Evolutionary conservation across 768 basidiomycete species (phyloP).

Genomic region (Suillus hirtellus): DNA sequence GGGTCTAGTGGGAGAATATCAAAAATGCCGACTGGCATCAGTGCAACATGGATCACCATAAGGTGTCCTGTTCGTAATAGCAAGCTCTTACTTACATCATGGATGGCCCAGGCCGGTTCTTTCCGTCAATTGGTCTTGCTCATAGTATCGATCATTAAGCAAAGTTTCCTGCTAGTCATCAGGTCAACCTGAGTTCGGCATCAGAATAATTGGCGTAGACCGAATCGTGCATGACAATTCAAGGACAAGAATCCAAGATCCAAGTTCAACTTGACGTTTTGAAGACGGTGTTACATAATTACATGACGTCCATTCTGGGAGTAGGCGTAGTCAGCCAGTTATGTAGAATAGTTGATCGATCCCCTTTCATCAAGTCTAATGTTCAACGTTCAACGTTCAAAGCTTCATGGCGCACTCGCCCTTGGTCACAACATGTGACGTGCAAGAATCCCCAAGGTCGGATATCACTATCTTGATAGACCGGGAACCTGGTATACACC

Average conservation of each 20-base stretch:
- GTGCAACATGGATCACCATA: too few relatives aligned
- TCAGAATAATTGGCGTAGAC: not conserved
- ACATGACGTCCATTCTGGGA: too few relatives aligned
- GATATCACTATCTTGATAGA: not conserved
- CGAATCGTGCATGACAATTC: too few relatives aligned
- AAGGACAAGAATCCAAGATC: too few relatives aligned
- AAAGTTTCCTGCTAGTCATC: not conserved
- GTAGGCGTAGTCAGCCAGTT: too few relatives aligned
- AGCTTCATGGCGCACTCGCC: too few relatives aligned
- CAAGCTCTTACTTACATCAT: too few relatives aligned
- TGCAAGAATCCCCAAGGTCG: not conserved
- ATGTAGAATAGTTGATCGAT: too few relatives aligned
- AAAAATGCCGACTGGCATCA: not conserved
- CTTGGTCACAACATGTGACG: not conserved
- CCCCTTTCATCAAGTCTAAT: too few relatives aligned
- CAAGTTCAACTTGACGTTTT: too few relatives aligned
- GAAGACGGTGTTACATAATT: too few relatives aligned
- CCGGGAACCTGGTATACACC: not conserved
- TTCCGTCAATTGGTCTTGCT: not conserved
- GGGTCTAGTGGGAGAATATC: not conserved
- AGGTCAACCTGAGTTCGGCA: not conserved
- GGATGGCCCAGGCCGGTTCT: not conserved
- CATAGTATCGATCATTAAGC: not conserved
- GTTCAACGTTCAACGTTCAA: too few relatives aligned
- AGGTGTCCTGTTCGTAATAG: not conserved